These are phyloP conservation scores for Xylariaceae sp. DNA, from an alignment of 2,329 filamentous ascomycete species.

Conservation along the genomic window DNA sequence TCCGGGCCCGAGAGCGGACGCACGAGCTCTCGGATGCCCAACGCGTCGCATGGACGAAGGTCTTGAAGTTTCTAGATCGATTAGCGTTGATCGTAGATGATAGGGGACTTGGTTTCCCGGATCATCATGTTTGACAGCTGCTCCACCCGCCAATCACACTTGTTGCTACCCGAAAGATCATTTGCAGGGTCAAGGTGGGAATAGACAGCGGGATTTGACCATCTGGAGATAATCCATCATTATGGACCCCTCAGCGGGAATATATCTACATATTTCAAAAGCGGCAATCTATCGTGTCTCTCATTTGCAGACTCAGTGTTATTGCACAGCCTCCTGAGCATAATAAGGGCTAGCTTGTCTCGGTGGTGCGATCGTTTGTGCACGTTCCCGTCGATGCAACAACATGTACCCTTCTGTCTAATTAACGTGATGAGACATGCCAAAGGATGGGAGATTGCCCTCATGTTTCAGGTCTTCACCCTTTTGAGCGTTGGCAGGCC, in stretches of 20 bases:
- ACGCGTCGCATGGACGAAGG: neutral
- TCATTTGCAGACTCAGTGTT: conserved; percentile 33
- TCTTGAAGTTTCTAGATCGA: conserved; percentile 1
- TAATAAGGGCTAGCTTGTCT: conserved; percentile 17
- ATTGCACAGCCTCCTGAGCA: conserved; percentile 17
- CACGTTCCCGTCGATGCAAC: conserved; percentile 38
- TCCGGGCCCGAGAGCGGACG: conserved; percentile 13
- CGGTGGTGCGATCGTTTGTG: conserved; percentile 36
- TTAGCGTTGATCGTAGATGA: conserved; percentile 1
- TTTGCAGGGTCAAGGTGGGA: conserved; percentile 7
- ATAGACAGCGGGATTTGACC: conserved; percentile 15
- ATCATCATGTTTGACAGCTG: conserved; percentile 14
- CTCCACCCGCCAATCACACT: conserved; percentile 13
- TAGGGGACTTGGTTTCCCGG: neutral
- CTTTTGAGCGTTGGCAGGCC: conserved; percentile 19
- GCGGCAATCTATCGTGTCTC: conserved; percentile 27
- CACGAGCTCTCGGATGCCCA: neutral
- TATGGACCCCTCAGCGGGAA: neutral
- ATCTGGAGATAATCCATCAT: conserved; percentile 11
- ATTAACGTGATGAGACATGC: conserved; percentile 21
- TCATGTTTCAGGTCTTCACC: conserved; percentile 25
- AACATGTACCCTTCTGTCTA: conserved; percentile 28
- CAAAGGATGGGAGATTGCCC: conserved; percentile 16
- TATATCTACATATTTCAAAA: neutral
- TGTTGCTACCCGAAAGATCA: conserved; percentile 13